These are phyloP conservation scores for Leccinellum luteum DNA, from an alignment of 768 basidiomycete genomes.

Conservation along the genomic window DNA sequence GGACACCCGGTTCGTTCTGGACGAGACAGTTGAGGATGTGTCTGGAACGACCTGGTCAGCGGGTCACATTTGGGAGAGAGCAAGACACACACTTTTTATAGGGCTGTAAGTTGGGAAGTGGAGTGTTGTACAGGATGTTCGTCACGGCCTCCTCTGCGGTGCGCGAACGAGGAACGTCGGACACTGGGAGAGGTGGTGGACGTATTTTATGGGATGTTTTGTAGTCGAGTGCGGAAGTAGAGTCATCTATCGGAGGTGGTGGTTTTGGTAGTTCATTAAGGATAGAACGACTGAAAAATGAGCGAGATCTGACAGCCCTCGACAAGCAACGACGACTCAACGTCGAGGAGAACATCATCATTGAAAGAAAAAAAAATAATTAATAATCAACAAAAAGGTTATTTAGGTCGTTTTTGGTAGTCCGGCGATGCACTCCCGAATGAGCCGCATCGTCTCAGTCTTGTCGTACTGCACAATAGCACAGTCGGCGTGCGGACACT, in stretches of 20 bases:
- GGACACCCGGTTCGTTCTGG: slow-evolving; percentile 99
- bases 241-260: slow-evolving; percentile 83
- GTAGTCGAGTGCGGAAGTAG: slow-evolving; percentile 93
- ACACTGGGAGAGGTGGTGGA: slow-evolving; percentile 83
- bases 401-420: slow-evolving; percentile 39
- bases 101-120: slow-evolving; percentile 85
- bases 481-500: slow-evolving; percentile 47
- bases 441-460: slow-evolving; percentile 49
- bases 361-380: background rate
- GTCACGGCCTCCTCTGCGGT: slow-evolving; percentile 96
- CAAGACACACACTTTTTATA: slow-evolving; percentile 72
- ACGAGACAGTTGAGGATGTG: slow-evolving; percentile 97
- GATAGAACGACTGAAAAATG: slow-evolving; percentile 19
- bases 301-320: slow-evolving; percentile 8
- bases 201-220: slow-evolving; percentile 67
- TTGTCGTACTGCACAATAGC: slow-evolving; percentile 54
- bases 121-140: slow-evolving; percentile 96
- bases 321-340: no score
- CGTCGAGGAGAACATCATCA: no score
- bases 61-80: background rate
- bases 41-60: slow-evolving; percentile 39
- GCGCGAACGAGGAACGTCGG: slow-evolving; percentile 78
- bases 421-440: slow-evolving; percentile 51
- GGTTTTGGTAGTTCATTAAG: slow-evolving; percentile 55
- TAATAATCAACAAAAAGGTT: no score